These are phyloP conservation scores for Bryoerythrophyllum caledonicum DNA, from an alignment of 225 moss, liverwort and hornwort species.

Conservation along the genomic window DNA sequence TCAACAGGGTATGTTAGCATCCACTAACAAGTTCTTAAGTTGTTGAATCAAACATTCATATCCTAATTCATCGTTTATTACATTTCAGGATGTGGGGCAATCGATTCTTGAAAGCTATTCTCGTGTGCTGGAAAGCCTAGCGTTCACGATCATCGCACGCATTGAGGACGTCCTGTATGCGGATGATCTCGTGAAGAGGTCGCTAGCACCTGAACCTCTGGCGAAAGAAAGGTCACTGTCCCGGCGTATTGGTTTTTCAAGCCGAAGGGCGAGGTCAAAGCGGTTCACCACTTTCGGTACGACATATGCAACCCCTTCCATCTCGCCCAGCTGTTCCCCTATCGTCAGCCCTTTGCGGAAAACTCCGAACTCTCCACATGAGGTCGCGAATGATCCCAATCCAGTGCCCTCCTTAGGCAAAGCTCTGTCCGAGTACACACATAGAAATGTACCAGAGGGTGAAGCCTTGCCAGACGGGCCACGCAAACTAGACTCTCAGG, in stretches of 20 bases:
- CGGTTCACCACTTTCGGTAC: constrained; percentile 60
- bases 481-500: constrained; percentile 53
- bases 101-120: constrained; percentile 99
- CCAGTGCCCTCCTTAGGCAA: constrained; percentile 63
- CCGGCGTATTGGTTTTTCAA: constrained; percentile 48
- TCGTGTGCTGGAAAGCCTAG: constrained; percentile 91
- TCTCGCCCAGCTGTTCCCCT: constrained; percentile 79
- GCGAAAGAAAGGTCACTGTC: constrained; percentile 52
- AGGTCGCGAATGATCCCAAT: constrained; percentile 34
- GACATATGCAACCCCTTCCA: constrained; percentile 76
- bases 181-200: constrained; percentile 68
- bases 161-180: constrained; percentile 92
- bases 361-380: constrained; percentile 64
- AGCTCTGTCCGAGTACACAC: constrained; percentile 56
- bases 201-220: constrained; percentile 52
- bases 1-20: constrained; percentile 65
- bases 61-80: constrained; percentile 17
- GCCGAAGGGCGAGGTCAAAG: constrained; percentile 60
- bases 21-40: neutral
- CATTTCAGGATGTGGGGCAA: constrained; percentile 91
- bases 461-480: constrained; percentile 47
- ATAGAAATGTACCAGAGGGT: constrained; percentile 52
- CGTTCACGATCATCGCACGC: constrained; percentile 91
- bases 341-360: constrained; percentile 45
- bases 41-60: neutral